These are phyloP conservation scores for Pichia sp. DNA, from an alignment of 1,139 yeast genomes.

Conservation along the genomic window DNA sequence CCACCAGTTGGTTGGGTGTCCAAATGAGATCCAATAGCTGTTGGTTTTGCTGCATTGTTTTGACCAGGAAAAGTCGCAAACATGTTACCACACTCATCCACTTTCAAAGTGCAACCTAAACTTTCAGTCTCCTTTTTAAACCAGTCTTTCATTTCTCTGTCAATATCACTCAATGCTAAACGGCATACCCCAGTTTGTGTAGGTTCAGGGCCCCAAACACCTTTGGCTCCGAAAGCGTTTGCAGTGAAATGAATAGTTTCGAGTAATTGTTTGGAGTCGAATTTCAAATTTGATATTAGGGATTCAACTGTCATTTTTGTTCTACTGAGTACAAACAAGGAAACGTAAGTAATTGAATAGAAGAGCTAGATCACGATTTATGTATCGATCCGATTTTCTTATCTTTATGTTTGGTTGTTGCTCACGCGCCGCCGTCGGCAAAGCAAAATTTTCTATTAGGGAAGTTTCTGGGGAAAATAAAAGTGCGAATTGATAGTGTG, in stretches of 20 bases:
- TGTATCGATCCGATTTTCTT: too few relatives aligned
- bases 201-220: conserved; percentile 50
- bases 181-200: conserved; percentile 59
- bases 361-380: too few relatives aligned
- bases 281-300: conserved; percentile 14
- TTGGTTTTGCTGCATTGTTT: conserved; percentile 39
- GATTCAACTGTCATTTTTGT: conserved; percentile 7
- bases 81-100: conserved; percentile 62
- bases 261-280: conserved; percentile 38
- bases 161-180: conserved; percentile 53
- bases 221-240: conserved; percentile 49
- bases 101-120: conserved; percentile 50
- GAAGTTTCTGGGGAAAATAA: too few relatives aligned
- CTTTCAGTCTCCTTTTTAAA: conserved; percentile 43
- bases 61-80: conserved; percentile 61
- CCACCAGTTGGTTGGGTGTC: conserved; percentile 83
- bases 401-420: too few relatives aligned
- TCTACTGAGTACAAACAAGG: too few relatives aligned
- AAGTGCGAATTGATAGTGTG: too few relatives aligned
- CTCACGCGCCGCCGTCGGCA: too few relatives aligned
- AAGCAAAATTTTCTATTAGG: too few relatives aligned
- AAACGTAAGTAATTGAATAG: too few relatives aligned
- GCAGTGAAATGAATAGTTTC: conserved; percentile 58
- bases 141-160: conserved; percentile 65
- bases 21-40: conserved; percentile 66